Conservation (phyloP, 176 grass and related monocot species). For the Lolium rigidum region DNA sequence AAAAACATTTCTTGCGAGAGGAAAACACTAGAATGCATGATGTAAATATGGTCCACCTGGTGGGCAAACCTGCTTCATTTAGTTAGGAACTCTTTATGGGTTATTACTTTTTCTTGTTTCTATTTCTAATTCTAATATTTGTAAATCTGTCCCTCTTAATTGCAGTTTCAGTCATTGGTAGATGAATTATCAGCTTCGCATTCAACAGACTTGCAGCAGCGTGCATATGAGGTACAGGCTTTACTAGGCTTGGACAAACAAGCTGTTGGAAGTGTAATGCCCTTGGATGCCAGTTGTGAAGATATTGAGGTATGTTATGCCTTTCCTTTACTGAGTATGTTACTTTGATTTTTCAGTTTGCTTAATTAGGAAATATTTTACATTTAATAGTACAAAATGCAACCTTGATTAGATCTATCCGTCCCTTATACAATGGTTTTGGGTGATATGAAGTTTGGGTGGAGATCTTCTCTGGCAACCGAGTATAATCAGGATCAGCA, state of each 20-base stretch:
- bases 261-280: conserved; percentile 82
- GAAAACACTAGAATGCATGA: neutral
- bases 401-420: neutral
- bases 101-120: no score
- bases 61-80: no score
- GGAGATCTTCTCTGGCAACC: neutral
- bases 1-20: neutral
- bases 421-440: neutral
- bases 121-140: no score
- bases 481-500: neutral
- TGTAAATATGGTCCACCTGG: neutral
- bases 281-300: conserved; percentile 95
- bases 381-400: neutral
- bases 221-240: conserved; percentile 90
- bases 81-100: no score
- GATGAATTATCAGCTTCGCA: conserved; percentile 97
- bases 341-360: conserved; percentile 4
- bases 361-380: conserved; percentile 24
- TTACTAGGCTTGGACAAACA: conserved; percentile 83
- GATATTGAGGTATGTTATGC: conserved; percentile 85
- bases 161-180: conserved; percentile 88
- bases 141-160: conserved; percentile 10
- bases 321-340: neutral
- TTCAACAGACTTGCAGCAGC: conserved; percentile 97
- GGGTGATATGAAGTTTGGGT: neutral